Evolutionary conservation across 1,284 basidiomycete species (phyloP), one percentile per base, ranked within the genome.

Genomic region (Pseudozyma sp.): DNA sequence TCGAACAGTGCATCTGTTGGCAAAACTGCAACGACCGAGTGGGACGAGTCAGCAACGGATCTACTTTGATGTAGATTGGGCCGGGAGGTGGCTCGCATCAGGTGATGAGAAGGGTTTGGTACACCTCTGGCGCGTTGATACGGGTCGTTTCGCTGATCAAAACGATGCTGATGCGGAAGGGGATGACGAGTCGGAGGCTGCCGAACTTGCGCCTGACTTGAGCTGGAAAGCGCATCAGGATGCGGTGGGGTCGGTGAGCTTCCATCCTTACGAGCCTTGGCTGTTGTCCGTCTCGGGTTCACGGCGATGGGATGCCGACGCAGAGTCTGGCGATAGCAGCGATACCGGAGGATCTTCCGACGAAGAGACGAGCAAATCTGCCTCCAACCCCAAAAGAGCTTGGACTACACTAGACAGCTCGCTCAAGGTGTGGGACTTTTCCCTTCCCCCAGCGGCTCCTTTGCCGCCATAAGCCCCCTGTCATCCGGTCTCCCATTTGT

Each of bases 41-140:
- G 51, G 51, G 19, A 31, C 45, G 12, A 72, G 54, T 13, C 71
- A 77, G 21, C 80, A 81, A 42, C 50, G 80, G 16, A 53, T 81
- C 47, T 60, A 63, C 40, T 81, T 81, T 55, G 69, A 80, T 52
- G 43, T 81, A 1, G 78, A 81, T 45, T 78, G 70, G 65, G 70
- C 73, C 8, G 78, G 80, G 5, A 42, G 77, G 10, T 64, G 72
- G 71, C 67, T 81, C 9, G 67, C 63, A 9, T 52, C 78, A 0
- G 80, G 80, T 11, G 71, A 77, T 44, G 50, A 66, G 13, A 2
- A 61, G 0, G 80, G 80, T 12, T 44, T 13, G 31, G 48, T 80
- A 16, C 45, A 56, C 11, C n/a, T 79, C 2, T 81, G 80, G 80
- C 56, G 59, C 16, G 64, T 74, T 36, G 68, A 75, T 49, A 43